A percentile compares a stretch with the other conserved stretches of the same genome.
phyloP scores from a whole-genome alignment of 768 basidiomycete genomes.

The Mycena maculata region DNA sequence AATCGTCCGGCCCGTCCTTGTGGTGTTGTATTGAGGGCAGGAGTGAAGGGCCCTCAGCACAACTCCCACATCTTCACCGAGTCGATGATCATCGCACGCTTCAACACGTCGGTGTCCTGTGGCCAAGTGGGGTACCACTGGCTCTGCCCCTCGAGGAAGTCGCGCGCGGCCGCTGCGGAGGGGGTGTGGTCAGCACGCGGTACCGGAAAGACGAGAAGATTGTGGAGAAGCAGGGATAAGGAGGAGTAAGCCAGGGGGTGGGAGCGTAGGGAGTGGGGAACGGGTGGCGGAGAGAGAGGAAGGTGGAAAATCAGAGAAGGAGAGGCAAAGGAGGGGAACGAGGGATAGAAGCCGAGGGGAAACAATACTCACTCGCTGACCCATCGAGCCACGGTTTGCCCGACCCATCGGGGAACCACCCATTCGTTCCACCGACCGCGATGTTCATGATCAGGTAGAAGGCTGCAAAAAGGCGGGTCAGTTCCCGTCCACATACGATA shows the following conservation, averaged over 20 bases:
- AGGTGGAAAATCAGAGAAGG: too few species aligned
- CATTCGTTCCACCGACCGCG: constrained; percentile 89
- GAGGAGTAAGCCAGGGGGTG: too few species aligned
- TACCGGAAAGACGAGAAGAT: too few species aligned
- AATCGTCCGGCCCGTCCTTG: too few species aligned
- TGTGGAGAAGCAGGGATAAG: too few species aligned
- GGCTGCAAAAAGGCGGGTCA: constrained; percentile 50
- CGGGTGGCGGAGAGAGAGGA: too few species aligned
- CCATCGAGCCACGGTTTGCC: constrained; percentile 88
- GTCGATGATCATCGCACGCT: constrained; percentile 79
- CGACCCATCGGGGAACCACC: constrained; percentile 91
- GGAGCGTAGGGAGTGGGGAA: too few species aligned
- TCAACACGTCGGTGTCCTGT: constrained; percentile 61
- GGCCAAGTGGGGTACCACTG: constrained; percentile 86
- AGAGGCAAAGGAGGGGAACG: too few species aligned
- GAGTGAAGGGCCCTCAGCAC: too few species aligned
- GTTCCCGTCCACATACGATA: constrained; percentile 2
- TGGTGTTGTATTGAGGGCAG: too few species aligned
- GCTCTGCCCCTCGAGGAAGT: constrained; percentile 68
- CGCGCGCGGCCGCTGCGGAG: constrained; percentile 70
- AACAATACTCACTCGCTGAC: constrained; percentile 57
- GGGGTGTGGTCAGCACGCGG: constrained; percentile 16
- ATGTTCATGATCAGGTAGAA: constrained; percentile 91
- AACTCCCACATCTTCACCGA: constrained; percentile 84
- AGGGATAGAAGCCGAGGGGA: background rate